Evolutionary conservation across 441 rosid species (phyloP).

Genomic region (Brassica hybrid): DNA sequence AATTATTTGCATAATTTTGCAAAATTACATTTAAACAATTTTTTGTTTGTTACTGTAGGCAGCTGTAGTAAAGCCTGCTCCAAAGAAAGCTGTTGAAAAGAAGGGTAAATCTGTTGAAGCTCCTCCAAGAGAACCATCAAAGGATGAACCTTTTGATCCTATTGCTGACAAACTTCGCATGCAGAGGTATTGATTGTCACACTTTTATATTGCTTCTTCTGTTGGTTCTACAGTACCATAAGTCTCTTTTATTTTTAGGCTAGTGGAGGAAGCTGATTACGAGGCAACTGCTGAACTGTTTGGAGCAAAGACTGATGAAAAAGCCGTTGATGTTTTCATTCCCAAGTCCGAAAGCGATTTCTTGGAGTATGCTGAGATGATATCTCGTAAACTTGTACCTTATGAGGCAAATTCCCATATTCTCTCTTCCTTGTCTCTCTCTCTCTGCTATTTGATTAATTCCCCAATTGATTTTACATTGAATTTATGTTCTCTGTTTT

Average conservation of each 20-base stretch:
- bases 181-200: constrained; percentile 57
- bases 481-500: neutral
- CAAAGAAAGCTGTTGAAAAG: constrained; percentile 60
- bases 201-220: neutral
- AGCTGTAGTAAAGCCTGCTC: constrained; percentile 51
- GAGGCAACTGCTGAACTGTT: constrained; percentile 72
- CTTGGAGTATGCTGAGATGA: constrained; percentile 65
- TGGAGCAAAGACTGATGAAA: constrained; percentile 61
- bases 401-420: neutral
- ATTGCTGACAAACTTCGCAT: constrained; percentile 76
- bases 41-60: constrained; percentile 41
- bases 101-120: constrained; percentile 57
- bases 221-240: neutral
- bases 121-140: constrained; percentile 15
- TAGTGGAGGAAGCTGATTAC: constrained; percentile 94
- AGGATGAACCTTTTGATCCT: constrained; percentile 62
- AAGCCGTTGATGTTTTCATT: constrained; percentile 64
- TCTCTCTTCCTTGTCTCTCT: neutral
- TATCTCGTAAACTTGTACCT: neutral
- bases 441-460: neutral
- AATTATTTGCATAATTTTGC: neutral
- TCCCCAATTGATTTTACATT: neutral
- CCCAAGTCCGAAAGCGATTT: constrained; percentile 94
- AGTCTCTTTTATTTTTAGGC: constrained; percentile 46
- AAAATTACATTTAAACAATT: neutral